A percentile compares a stretch with the other conserved stretches of the same genome.
phyloP scores from a whole-genome alignment of 1,284 basidiomycete species.

The Bondarzewia mesenterica region DNA sequence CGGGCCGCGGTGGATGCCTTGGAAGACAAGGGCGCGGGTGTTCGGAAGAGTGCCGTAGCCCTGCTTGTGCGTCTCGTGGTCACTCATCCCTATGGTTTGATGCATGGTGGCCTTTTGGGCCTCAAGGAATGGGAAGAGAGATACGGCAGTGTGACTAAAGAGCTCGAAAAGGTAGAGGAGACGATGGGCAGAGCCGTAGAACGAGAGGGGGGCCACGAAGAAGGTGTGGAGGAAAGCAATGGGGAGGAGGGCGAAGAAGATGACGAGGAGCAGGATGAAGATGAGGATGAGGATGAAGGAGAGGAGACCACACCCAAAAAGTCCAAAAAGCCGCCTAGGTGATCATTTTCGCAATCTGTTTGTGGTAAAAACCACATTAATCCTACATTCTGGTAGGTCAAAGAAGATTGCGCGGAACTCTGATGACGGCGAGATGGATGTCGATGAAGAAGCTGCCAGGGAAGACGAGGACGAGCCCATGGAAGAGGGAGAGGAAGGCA shows the following conservation, averaged over 20 bases:
- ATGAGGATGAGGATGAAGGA: conserved; percentile 19
- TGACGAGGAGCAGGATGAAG: conserved; percentile 25
- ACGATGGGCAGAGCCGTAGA: conserved; percentile 33
- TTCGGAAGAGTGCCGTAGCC: conserved; percentile 79
- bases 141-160: conserved; percentile 59
- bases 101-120: conserved; percentile 81
- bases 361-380: neutral
- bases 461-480: conserved; percentile 25
- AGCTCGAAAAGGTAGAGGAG: conserved; percentile 52
- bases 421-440: conserved; percentile 49
- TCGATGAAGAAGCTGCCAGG: conserved; percentile 36
- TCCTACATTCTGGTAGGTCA: neutral
- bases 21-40: conserved; percentile 86
- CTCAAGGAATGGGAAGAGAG: conserved; percentile 69
- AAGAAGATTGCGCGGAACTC: conserved; percentile 9
- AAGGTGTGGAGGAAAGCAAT: conserved; percentile 26
- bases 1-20: conserved; percentile 73
- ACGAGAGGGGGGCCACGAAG: conserved; percentile 31
- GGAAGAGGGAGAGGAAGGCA: conserved; percentile 28
- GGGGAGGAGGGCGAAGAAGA: conserved; percentile 24
- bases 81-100: conserved; percentile 86
- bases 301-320: conserved; percentile 9
- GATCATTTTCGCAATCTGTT: neutral
- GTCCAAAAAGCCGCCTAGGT: conserved; percentile 14
- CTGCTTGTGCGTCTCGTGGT: conserved; percentile 73